phyloP scores from a whole-genome alignment of 805 yeast genomes.

The Myxozyma kluyveri region DNA sequence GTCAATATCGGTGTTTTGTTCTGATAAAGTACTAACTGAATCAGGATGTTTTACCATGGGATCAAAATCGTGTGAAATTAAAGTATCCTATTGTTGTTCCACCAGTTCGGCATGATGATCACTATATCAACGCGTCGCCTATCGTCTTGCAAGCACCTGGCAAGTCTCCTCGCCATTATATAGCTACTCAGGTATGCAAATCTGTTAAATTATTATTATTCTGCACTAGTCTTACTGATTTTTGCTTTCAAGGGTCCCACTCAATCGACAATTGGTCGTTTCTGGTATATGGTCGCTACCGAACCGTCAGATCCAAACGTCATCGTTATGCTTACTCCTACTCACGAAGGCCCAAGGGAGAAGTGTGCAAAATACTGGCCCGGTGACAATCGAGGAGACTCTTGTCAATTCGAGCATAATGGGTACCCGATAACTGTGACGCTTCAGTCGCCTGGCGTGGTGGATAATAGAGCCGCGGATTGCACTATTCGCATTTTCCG shows the following conservation, averaged over 20 bases:
- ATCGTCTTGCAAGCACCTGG: constrained; percentile 43
- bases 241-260: constrained; percentile 97
- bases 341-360: constrained; percentile 69
- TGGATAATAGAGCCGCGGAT: constrained; percentile 21
- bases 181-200: constrained; percentile 44
- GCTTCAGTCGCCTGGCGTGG: not conserved
- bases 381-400: constrained; percentile 41
- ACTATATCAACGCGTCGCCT: constrained; percentile 90
- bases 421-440: constrained; percentile 10
- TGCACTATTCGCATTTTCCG: constrained; percentile 21
- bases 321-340: constrained; percentile 72
- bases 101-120: constrained; percentile 39
- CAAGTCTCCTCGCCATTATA: constrained; percentile 33
- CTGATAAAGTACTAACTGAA: not conserved
- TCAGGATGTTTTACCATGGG: constrained; percentile 63
- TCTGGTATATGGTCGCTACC: constrained; percentile 71
- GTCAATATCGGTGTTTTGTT: not conserved
- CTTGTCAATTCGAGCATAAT: not conserved
- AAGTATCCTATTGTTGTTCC: constrained; percentile 24
- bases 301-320: constrained; percentile 65
- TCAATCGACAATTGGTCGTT: constrained; percentile 68
- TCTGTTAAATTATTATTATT: not conserved
- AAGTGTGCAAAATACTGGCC: constrained; percentile 87
- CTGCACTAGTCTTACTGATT: constrained; percentile 49
- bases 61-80: constrained; percentile 66